These are phyloP conservation scores for Agroathelia rolfsii DNA, from an alignment of 1,284 basidiomycete genomes.

Conservation along the genomic window DNA sequence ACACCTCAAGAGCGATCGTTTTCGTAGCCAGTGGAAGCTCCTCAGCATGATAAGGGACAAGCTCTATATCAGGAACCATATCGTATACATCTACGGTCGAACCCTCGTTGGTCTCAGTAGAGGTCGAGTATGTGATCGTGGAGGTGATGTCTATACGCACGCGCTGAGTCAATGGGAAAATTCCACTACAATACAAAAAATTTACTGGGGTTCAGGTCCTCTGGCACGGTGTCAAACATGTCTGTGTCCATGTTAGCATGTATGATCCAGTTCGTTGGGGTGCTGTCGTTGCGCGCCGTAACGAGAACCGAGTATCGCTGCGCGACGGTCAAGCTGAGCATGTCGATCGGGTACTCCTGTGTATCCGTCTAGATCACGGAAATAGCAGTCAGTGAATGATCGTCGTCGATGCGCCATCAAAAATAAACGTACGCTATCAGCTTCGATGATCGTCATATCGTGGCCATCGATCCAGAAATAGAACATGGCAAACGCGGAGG, in stretches of 20 bases:
- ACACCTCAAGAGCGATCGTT: constrained; percentile 47
- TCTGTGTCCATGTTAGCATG: constrained; percentile 82
- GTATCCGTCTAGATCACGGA: constrained; percentile 52
- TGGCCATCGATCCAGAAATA: constrained; percentile 90
- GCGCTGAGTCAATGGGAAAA: neutral
- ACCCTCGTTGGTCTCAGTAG: constrained; percentile 36
- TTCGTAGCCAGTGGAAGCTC: constrained; percentile 34
- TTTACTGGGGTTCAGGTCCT: constrained; percentile 63
- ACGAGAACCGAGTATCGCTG: constrained; percentile 94
- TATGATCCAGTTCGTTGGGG: constrained; percentile 75
- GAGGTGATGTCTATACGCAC: constrained; percentile 59
- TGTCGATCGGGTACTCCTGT: constrained; percentile 59
- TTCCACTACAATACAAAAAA: constrained; percentile 7
- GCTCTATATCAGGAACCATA: constrained; percentile 48
- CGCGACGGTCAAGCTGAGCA: constrained; percentile 71
- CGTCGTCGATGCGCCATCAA: constrained; percentile 1
- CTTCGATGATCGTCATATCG: constrained; percentile 83
- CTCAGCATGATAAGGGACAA: constrained; percentile 45
- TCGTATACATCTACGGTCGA: constrained; percentile 43
- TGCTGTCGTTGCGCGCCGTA: constrained; percentile 81
- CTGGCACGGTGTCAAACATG: constrained; percentile 82
- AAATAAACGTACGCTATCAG: constrained; percentile 60
- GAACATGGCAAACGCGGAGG: constrained; percentile 62
- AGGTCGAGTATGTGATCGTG: constrained; percentile 55
- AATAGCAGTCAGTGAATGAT: neutral